phyloP scores from a whole-genome alignment of 495 filamentous ascomycete species.

The Lophiostoma macrostomum region DNA sequence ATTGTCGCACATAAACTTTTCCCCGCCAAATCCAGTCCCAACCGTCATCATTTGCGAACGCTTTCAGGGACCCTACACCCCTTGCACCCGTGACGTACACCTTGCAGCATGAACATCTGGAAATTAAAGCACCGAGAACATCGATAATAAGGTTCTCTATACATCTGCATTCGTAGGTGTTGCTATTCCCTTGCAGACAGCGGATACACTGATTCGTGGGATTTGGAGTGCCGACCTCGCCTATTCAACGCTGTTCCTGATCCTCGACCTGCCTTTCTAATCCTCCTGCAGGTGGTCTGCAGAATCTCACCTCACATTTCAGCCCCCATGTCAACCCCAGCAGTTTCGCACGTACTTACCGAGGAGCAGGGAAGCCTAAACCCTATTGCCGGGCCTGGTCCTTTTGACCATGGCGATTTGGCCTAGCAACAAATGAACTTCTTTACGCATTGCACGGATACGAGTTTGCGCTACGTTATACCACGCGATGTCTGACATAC shows the following conservation, averaged over 20 bases:
- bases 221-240: neutral
- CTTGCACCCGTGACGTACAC: neutral
- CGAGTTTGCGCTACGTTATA: neutral
- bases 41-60: slow-evolving; percentile 1
- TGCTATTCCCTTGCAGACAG: neutral
- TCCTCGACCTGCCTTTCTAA: neutral
- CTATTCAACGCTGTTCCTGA: neutral
- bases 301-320: slow-evolving; percentile 2
- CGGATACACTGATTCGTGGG: too few species aligned
- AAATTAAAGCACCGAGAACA: neutral
- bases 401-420: neutral
- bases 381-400: slow-evolving; percentile 5
- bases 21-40: neutral
- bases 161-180: too few species aligned
- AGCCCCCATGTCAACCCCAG: neutral
- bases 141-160: neutral
- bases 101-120: slow-evolving; percentile 8
- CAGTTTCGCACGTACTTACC: neutral
- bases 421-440: neutral
- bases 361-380: neutral
- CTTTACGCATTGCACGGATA: neutral
- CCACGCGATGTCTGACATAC: slow-evolving; percentile 3
- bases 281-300: slow-evolving; percentile 4
- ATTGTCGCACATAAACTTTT: slow-evolving; percentile 3
- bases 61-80: too few species aligned